Evolutionary conservation across 805 yeast genomes (phyloP).

Genomic region (Wickerhamomyces bisporus): DNA sequence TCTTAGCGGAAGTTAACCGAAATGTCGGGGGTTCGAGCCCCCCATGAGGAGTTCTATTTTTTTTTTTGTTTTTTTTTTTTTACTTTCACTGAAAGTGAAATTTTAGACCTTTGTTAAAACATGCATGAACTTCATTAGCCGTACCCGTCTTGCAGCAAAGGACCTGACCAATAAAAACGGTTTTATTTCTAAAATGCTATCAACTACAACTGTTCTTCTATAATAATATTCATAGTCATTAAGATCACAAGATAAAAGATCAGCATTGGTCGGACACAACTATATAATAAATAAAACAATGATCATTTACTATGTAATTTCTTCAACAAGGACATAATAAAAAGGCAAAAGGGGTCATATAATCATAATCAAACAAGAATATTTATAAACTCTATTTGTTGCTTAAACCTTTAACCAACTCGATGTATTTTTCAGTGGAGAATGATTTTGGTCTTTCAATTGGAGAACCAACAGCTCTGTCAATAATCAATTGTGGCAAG

Average conservation of each 20-base stretch:
- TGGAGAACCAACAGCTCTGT: slow-evolving; percentile 76
- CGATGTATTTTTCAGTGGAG: slow-evolving; percentile 89
- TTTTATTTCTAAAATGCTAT: not conserved
- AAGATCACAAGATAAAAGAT: no score
- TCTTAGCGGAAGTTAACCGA: slow-evolving; percentile 15
- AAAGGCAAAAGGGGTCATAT: no score
- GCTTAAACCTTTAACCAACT: slow-evolving; percentile 53
- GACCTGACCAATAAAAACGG: slow-evolving; percentile 1
- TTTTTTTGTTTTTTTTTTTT: not conserved
- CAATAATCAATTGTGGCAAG: slow-evolving; percentile 77
- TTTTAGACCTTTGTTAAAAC: no score
- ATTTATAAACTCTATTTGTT: slow-evolving; percentile 13
- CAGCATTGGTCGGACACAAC: no score
- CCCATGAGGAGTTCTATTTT: slow-evolving; percentile 16
- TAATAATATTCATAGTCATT: no score
- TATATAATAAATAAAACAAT: no score
- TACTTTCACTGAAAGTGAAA: not conserved
- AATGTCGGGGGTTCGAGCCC: slow-evolving; percentile 19
- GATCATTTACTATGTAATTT: no score
- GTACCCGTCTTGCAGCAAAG: no score
- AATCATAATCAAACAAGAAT: slow-evolving; percentile 9
- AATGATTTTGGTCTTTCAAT: slow-evolving; percentile 90
- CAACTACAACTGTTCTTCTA: no score
- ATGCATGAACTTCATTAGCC: no score
- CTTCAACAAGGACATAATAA: no score